Evolutionary conservation across 2,329 filamentous ascomycete species (phyloP).

Genomic region (Colletotrichum limetticola): DNA sequence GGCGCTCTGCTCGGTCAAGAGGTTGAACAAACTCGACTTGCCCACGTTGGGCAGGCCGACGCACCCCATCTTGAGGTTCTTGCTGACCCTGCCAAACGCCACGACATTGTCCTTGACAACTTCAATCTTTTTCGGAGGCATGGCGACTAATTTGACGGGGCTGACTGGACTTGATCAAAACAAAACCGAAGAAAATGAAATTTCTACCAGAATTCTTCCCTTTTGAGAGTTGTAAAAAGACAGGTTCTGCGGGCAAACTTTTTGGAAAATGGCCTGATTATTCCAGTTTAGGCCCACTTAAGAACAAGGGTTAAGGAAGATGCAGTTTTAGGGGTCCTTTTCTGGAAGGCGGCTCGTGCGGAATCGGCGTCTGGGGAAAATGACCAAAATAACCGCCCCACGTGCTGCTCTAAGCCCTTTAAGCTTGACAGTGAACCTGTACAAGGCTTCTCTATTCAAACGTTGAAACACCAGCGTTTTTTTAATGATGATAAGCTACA

Average conservation of each 20-base stretch:
- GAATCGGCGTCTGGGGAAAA: too few species aligned
- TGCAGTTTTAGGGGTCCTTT: too few species aligned
- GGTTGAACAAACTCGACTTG: slow-evolving; percentile 57
- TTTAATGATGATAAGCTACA: too few species aligned
- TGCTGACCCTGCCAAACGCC: slow-evolving; percentile 55
- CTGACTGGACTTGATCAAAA: background rate
- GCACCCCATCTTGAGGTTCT: slow-evolving; percentile 59
- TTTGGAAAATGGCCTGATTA: background rate
- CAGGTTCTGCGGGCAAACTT: background rate
- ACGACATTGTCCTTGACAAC: slow-evolving; percentile 46
- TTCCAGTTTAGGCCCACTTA: background rate
- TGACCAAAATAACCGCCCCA: too few species aligned
- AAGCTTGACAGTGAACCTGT: too few species aligned
- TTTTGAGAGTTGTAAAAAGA: background rate
- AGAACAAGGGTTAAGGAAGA: background rate
- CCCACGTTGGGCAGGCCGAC: slow-evolving; percentile 58
- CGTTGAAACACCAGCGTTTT: too few species aligned
- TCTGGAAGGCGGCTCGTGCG: too few species aligned
- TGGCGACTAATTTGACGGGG: background rate
- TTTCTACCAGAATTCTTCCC: background rate
- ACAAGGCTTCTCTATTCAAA: too few species aligned
- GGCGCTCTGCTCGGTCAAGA: slow-evolving; percentile 57
- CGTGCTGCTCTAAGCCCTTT: too few species aligned
- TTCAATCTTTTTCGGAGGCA: background rate
- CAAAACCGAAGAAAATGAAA: background rate